These are phyloP conservation scores for Yamadazyma jaroonii DNA, from an alignment of 1,139 yeast genomes.

Conservation along the genomic window DNA sequence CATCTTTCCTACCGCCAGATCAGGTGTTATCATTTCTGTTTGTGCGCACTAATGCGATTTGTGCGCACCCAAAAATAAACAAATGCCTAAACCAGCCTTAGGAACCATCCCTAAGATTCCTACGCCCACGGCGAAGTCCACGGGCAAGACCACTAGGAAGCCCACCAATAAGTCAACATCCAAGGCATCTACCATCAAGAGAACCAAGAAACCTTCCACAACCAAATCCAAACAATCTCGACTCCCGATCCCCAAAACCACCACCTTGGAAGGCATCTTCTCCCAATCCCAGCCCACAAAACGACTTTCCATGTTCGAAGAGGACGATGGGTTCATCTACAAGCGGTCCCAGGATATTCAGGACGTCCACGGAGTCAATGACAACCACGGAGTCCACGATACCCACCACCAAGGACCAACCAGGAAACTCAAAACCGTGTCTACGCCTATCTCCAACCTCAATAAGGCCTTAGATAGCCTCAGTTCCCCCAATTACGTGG, in stretches of 20 bases:
- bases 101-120: constrained; percentile 3
- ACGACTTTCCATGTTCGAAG: constrained; percentile 26
- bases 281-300: constrained; percentile 14
- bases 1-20: too few species aligned
- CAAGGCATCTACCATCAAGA: too few species aligned
- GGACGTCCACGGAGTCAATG: too few species aligned
- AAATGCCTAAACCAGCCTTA: constrained; percentile 11
- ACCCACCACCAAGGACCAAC: constrained; percentile 1
- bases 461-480: constrained; percentile 26
- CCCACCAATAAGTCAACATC: too few species aligned
- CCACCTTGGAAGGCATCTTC: constrained; percentile 22
- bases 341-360: constrained; percentile 25
- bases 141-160: background rate
- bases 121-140: constrained; percentile 1
- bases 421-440: constrained; percentile 17
- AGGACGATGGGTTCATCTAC: constrained; percentile 46
- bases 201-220: background rate
- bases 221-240: background rate
- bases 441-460: constrained; percentile 26
- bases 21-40: too few species aligned
- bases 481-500: constrained; percentile 13
- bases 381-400: too few species aligned
- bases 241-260: too few species aligned
- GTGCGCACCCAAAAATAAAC: constrained; percentile 3
- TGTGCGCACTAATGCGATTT: background rate